Percentiles rank a stretch among this genome's conserved stretches.
These are phyloP conservation scores for Actinomortierella wolfii DNA, from an alignment of 371 early-diverging fungal genomes.

Conservation along the genomic window DNA sequence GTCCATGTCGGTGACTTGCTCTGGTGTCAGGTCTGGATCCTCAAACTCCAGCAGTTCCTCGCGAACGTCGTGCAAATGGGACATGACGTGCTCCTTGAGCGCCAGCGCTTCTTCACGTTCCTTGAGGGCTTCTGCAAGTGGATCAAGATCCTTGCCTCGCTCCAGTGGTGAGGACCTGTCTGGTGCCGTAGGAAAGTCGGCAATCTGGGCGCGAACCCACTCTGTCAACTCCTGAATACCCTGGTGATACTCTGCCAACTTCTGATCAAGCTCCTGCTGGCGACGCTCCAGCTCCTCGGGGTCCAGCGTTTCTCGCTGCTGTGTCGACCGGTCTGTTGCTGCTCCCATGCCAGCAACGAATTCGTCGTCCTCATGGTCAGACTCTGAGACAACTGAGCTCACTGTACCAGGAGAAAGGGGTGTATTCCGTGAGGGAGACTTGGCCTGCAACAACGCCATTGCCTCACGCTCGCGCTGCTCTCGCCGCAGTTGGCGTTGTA, in stretches of 20 bases:
- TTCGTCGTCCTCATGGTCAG: constrained; percentile 22
- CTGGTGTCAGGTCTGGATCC: constrained; percentile 34
- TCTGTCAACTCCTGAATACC: constrained; percentile 35
- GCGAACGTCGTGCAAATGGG: constrained; percentile 42
- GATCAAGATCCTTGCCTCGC: constrained; percentile 35
- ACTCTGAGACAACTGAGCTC: constrained; percentile 16
- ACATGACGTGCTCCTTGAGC: constrained; percentile 38
- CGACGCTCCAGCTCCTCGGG: constrained; percentile 25
- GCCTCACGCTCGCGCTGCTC: constrained; percentile 35
- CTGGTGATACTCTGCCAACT: constrained; percentile 34
- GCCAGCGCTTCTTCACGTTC: constrained; percentile 30
- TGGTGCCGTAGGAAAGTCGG: constrained; percentile 14
- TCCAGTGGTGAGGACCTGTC: constrained; percentile 32
- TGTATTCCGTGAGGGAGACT: not conserved
- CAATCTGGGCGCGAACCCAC: constrained; percentile 31
- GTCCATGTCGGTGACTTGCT: constrained; percentile 39
- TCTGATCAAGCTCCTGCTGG: constrained; percentile 24
- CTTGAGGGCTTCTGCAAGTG: constrained; percentile 26
- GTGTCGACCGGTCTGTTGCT: not conserved
- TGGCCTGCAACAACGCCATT: constrained; percentile 5
- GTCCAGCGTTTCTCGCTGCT: constrained; percentile 8
- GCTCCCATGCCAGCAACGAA: not conserved
- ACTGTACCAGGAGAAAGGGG: not conserved
- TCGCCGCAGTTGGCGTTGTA: constrained; percentile 26
- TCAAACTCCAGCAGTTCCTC: constrained; percentile 37